phyloP scores from a whole-genome alignment of 305 asterid species.

The Rubia tinctorum region DNA sequence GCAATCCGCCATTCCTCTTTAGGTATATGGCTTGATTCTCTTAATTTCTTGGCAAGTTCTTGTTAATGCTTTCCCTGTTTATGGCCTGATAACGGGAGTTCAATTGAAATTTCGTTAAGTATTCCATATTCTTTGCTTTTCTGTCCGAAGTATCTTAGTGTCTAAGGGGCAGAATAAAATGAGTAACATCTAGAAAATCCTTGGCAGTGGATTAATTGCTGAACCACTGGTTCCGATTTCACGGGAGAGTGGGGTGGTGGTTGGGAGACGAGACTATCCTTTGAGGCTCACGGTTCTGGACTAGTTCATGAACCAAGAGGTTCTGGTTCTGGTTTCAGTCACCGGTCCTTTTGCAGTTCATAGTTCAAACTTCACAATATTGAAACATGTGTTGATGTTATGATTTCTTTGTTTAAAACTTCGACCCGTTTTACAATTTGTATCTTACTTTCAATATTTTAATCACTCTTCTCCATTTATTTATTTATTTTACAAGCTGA shows the following conservation, averaged over 20 bases:
- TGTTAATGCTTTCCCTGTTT: neutral
- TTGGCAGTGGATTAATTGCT: neutral
- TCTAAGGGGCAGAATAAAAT: neutral
- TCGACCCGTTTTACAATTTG: neutral
- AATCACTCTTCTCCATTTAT: neutral
- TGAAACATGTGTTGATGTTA: neutral
- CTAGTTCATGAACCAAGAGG: neutral
- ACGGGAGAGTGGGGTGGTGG: neutral
- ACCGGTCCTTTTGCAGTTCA: neutral
- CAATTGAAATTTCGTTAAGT: slow-evolving; percentile 3
- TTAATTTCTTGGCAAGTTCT: neutral
- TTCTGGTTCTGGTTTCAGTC: neutral
- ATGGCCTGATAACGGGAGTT: neutral
- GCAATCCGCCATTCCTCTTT: slow-evolving; percentile 82
- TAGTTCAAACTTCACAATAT: no score
- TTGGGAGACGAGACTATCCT: neutral
- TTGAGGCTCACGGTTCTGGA: neutral
- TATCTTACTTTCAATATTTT: neutral
- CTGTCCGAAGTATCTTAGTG: neutral
- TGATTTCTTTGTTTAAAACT: neutral
- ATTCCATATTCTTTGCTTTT: neutral
- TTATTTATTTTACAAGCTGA: no score
- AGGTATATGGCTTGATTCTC: slow-evolving; percentile 42
- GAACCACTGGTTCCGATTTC: neutral
- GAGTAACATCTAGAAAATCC: neutral